A percentile compares a stretch with the other conserved stretches of the same genome.
phyloP scores from a whole-genome alignment of 805 yeast genomes.

The Yamadazyma sp. region DNA sequence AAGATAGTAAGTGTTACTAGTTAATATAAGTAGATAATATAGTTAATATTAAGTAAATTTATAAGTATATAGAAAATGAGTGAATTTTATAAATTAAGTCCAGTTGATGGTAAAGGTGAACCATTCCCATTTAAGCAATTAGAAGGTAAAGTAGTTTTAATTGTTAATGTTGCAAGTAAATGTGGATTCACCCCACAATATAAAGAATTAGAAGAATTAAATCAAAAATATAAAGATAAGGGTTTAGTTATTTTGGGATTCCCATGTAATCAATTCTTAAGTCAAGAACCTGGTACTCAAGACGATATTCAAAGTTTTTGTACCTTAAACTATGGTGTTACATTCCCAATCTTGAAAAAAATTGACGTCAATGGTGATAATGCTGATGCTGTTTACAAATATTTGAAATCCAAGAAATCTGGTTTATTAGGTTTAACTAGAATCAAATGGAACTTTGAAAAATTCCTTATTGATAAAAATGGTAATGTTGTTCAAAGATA shows the following conservation, averaged over 20 bases:
- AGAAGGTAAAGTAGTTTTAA: conserved; percentile 46
- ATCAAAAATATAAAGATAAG: conserved; percentile 36
- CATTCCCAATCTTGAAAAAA: conserved; percentile 85
- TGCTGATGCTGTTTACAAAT: conserved; percentile 78
- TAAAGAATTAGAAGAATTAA: conserved; percentile 39
- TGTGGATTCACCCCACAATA: conserved; percentile 46
- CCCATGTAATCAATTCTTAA: conserved; percentile 44
- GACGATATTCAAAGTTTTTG: conserved; percentile 74
- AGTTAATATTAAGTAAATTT: too few relatives aligned
- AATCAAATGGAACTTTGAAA: conserved; percentile 46
- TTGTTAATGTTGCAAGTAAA: conserved; percentile 43
- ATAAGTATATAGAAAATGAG: conserved; percentile 19
- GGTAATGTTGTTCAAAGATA: conserved; percentile 49
- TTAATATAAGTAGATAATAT: too few relatives aligned
- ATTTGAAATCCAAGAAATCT: conserved; percentile 58
- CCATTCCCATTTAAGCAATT: conserved; percentile 35
- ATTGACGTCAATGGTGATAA: conserved; percentile 84
- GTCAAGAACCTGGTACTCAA: conserved; percentile 40
- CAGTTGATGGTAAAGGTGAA: conserved; percentile 37
- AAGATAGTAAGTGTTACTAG: too few relatives aligned
- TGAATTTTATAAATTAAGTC: conserved; percentile 39
- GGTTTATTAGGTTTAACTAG: conserved; percentile 44
- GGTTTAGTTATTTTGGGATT: conserved; percentile 39
- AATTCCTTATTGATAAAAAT: conserved; percentile 38
- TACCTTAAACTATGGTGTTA: conserved; percentile 78